Conservation (phyloP, 2,329 filamentous ascomycete genomes). For the Aspergillus fijiensis region DNA sequence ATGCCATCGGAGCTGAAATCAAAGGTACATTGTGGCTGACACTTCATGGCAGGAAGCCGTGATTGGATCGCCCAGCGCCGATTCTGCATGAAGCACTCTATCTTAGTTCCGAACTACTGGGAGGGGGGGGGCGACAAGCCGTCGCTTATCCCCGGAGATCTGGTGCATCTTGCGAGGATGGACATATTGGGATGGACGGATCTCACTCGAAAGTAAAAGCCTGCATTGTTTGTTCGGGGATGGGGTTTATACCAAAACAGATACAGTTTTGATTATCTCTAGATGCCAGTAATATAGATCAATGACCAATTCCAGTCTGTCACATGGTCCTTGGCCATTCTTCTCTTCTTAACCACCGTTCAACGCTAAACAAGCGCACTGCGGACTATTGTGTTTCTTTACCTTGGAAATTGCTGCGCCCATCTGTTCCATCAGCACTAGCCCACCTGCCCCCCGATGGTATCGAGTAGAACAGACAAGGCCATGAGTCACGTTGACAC, state of each 20-base stretch:
- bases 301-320: neutral
- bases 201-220: neutral
- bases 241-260: neutral
- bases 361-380: neutral
- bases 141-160: neutral
- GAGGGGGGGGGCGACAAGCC: neutral
- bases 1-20: neutral
- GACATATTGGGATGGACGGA: neutral
- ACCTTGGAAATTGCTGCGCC: neutral
- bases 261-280: neutral
- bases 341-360: neutral
- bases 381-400: neutral
- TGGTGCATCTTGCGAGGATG: neutral
- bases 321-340: neutral
- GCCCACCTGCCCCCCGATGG: neutral
- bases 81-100: neutral
- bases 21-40: neutral
- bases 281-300: neutral
- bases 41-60: constrained; percentile 1
- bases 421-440: neutral
- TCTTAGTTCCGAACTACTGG: neutral
- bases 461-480: no score
- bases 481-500: neutral
- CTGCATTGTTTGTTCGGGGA: neutral
- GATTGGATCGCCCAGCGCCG: neutral